Conservation (phyloP, 1,284 basidiomycete species). For the Dichomitus squalens region DNA sequence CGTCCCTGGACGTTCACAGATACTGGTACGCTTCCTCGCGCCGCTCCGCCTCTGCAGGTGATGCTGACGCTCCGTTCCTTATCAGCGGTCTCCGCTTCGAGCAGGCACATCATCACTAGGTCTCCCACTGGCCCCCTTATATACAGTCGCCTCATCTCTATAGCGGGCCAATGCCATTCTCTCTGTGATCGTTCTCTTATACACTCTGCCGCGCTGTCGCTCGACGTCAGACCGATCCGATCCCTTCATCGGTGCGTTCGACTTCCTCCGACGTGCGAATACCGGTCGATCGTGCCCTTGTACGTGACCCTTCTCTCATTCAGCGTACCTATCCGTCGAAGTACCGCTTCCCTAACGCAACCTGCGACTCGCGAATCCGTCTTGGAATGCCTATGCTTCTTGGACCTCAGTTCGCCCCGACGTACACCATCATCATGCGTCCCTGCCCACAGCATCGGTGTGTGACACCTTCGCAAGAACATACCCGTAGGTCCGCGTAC, state of each 20-base stretch:
- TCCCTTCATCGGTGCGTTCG: not conserved
- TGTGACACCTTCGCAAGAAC: not conserved
- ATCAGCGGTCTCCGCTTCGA: constrained; percentile 83
- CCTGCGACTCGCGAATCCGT: not conserved
- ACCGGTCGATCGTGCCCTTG: not conserved
- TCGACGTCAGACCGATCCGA: not conserved
- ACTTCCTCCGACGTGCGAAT: not conserved
- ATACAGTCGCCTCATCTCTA: constrained; percentile 2
- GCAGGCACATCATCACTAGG: constrained; percentile 56
- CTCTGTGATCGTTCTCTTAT: not conserved
- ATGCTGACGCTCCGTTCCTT: constrained; percentile 11
- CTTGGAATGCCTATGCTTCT: not conserved
- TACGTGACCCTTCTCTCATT: not conserved
- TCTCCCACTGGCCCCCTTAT: constrained; percentile 7
- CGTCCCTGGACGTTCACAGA: constrained; percentile 40
- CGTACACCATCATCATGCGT: not conserved
- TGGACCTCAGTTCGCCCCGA: not conserved
- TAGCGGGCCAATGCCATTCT: constrained; percentile 11
- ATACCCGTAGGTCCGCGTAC: not conserved
- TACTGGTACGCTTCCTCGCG: constrained; percentile 73
- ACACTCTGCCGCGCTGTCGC: not conserved
- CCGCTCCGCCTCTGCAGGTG: constrained; percentile 19
- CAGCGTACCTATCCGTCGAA: not conserved
- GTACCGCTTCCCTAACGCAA: not conserved
- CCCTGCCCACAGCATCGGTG: not conserved